Conservation (phyloP, 2,329 filamentous ascomycete genomes). For the Emmonsiellopsis sp. region DNA sequence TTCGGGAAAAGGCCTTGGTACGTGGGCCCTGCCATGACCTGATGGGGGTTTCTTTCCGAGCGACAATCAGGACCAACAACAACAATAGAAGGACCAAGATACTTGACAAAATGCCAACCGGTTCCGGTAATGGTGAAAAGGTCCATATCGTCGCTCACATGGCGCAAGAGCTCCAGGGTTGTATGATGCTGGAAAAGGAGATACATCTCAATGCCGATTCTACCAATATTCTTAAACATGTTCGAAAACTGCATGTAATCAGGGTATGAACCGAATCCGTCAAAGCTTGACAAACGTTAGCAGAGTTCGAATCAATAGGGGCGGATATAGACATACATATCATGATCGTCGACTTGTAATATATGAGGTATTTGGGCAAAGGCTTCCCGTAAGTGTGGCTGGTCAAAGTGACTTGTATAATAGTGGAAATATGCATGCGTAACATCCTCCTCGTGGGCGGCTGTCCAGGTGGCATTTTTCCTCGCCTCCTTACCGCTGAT, state of each 20-base stretch:
- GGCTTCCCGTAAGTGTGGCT: slow-evolving; percentile 85
- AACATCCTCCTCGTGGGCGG: slow-evolving; percentile 89
- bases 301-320: background rate
- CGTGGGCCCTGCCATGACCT: slow-evolving; percentile 90
- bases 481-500: slow-evolving; percentile 89
- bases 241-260: slow-evolving; percentile 97
- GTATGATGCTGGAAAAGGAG: slow-evolving; percentile 97
- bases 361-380: slow-evolving; percentile 97
- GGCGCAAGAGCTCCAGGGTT: slow-evolving; percentile 82
- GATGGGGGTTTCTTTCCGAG: slow-evolving; percentile 79
- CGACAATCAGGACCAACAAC: slow-evolving; percentile 85
- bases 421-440: slow-evolving; percentile 97
- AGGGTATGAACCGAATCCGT: slow-evolving; percentile 93
- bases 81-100: slow-evolving; percentile 80
- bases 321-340: slow-evolving; percentile 62
- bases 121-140: slow-evolving; percentile 95
- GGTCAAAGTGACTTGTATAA: slow-evolving; percentile 96
- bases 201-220: slow-evolving; percentile 95
- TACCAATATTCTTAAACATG: slow-evolving; percentile 96
- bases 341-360: slow-evolving; percentile 88
- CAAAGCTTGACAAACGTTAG: slow-evolving; percentile 54
- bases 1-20: slow-evolving; percentile 98
- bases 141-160: slow-evolving; percentile 77
- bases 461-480: slow-evolving; percentile 84
- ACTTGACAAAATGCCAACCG: slow-evolving; percentile 98